Percentiles rank a stretch among this genome's conserved stretches.
phyloP scores from a whole-genome alignment of 345 rosid genomes.

The Gossypium rotundifolium region DNA sequence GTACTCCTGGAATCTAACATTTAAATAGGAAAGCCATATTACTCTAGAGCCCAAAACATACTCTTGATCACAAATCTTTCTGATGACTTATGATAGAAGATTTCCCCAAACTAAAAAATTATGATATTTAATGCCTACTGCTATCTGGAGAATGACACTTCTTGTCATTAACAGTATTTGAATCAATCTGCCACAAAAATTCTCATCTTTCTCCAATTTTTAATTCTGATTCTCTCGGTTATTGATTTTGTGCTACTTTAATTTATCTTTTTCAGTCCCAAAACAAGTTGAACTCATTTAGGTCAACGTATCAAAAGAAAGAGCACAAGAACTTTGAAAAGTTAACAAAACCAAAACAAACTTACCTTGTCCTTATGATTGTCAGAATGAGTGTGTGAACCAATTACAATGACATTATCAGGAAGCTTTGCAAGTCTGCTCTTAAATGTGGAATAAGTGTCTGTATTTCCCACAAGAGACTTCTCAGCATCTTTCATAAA shows the following conservation, averaged over 20 bases:
- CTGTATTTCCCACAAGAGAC: slow-evolving; percentile 65
- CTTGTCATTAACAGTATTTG: neutral
- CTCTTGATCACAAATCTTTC: neutral
- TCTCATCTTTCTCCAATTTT: neutral
- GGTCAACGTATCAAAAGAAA: neutral
- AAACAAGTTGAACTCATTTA: neutral
- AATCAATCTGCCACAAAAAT: neutral
- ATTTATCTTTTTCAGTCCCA: neutral
- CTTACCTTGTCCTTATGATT: slow-evolving; percentile 77
- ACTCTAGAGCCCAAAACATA: neutral
- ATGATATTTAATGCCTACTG: neutral
- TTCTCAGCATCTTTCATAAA: slow-evolving; percentile 91
- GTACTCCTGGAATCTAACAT: neutral
- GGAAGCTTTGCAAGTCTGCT: slow-evolving; percentile 67
- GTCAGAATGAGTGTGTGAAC: slow-evolving; percentile 70
- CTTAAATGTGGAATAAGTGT: slow-evolving; percentile 55
- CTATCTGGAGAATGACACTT: neutral
- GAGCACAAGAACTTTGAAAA: neutral
- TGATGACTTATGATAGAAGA: neutral
- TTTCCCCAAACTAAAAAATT: neutral
- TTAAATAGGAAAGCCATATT: neutral
- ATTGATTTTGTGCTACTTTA: neutral
- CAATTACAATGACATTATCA: slow-evolving; percentile 66
- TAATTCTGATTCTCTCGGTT: neutral
- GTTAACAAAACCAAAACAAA: neutral